Base-by-base conservation (phyloP, 345 rosid genomes). In the Acer saccharum region DNA sequence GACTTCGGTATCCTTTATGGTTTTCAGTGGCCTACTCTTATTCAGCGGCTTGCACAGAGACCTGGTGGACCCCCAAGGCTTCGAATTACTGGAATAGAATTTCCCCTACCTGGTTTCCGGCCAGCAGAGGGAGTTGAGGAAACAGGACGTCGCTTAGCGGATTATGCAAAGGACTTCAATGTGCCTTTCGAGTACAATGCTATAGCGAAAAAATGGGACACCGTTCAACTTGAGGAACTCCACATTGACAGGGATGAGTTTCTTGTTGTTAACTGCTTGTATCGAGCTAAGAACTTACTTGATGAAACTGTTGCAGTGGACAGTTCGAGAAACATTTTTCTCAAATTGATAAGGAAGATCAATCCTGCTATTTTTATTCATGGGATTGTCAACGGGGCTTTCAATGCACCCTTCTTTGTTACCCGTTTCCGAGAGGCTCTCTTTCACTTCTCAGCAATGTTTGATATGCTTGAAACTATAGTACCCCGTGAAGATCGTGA, bases 1-100 rank as follows among this genome's bases (percentile, higher is more conserved):
- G 98, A 97, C 86, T 97, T 97, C 55, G 99, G 99, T 73, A 87
- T 97, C 60, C 86, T 89, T 1, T 94, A 96, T 76, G 99, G 98
- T 76, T 96, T 92, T 78, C 98, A 94, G 9, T 97, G 98, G 98
- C 99, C 99, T 10, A 86, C 92, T 39, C 82, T 97, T 73, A 88
- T 97, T 32, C 91, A 97, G 71, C 80, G 88, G 66, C 82, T 94
- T 50, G 87, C 99, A 0, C 23, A 35, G 76, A 83, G 88, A 61
- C 50, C 35, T 0, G 83, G 87, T 67, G 97, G 98, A 1, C 90
- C 97, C 21, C 98, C 98, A 0, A 94, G 84, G 83, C 76, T 97
- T 78, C 87, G 97, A 80, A 89, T 97, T 72, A 97, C 99, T 0
- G 99, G 98, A 68, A 89, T 97, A 68, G 99, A 97, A 73, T 88